Base-by-base conservation (phyloP, 129 eudicot genomes). In the Smallanthus sonchifolius region DNA sequence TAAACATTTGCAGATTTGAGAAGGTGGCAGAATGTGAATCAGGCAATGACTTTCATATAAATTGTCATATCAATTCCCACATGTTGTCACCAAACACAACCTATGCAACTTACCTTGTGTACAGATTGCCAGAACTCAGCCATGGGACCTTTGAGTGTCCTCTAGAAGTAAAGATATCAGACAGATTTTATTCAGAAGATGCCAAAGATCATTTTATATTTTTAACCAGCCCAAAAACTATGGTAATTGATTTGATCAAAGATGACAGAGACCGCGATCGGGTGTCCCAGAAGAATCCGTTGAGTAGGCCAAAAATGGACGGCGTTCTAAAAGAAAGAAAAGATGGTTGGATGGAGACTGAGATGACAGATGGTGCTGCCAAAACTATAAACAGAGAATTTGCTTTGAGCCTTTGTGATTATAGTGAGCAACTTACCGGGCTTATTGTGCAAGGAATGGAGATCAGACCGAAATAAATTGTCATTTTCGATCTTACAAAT, bases 291-390 rank as follows among this genome's bases (percentile, higher is more conserved):
- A 61, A 15, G 77, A 59, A 60, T 28, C 59, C 69, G 5, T 45
- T 73, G 77, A 28, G 35, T n/a, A 73, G 77, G 10, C 77, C 69
- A 4, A 73, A 59, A 60, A 5, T 73, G 3, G 77, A 73, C 3
- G 16, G 24, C 11, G n/a, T 73, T 15, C 57, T 57, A 7, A 43
- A 45, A 43, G 32, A 43, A 73, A 42, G 77, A 62, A 59, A 73
- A 30, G 69, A 73, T 60, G 77, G 77, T 61, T 73, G 77, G 77
- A 59, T 73, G 77, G 77, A 73, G 68, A 36, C 2, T 38, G 20
- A 55, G 66, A 72, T 72, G 9, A 6, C 66, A 59, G 17, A 73
- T 43, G 44, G 7, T 28, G 39, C 15, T 28, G 13, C 30, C 8
- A 70, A 49, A 56, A 24, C 16, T 42, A 9, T 57, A 32, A 15